Conservation (phyloP, 2,329 filamentous ascomycete species). For the Metarhizium brunneum region DNA sequence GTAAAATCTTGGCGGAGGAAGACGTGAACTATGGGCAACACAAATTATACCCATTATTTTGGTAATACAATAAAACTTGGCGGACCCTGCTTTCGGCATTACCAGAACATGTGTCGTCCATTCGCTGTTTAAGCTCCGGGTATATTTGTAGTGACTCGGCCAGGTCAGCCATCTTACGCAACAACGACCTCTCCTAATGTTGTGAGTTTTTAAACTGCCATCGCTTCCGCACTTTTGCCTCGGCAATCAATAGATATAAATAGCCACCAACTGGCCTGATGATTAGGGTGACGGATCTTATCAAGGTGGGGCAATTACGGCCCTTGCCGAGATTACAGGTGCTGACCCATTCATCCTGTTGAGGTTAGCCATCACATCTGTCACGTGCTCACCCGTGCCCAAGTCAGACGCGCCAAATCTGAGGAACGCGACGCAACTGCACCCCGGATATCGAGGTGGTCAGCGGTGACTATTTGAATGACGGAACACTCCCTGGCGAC, state of each 20-base stretch:
- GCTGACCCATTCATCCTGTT: no score
- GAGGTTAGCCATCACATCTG: no score
- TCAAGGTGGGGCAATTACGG: not conserved
- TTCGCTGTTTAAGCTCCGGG: no score
- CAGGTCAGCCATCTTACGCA: no score
- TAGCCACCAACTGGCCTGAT: not conserved
- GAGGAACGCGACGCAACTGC: not conserved
- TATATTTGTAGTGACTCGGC: no score
- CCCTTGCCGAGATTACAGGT: not conserved
- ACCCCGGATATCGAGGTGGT: not conserved
- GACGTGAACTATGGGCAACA: not conserved
- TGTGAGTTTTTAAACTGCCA: no score
- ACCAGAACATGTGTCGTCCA: not conserved
- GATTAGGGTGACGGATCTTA: not conserved
- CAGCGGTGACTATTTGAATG: not conserved
- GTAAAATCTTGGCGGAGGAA: not conserved
- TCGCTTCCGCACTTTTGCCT: not conserved
- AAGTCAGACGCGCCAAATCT: not conserved
- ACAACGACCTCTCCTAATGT: no score
- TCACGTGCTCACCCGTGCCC: constrained; percentile 11
- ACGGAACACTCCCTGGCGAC: not conserved
- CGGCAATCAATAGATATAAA: not conserved
- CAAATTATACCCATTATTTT: not conserved
- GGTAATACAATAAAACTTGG: not conserved
- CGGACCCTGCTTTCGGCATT: not conserved